Evolutionary conservation across 2,329 filamentous ascomycete species (phyloP), one percentile per base, ranked within the genome.

Genomic region (Chaetoscypha palmicola): DNA sequence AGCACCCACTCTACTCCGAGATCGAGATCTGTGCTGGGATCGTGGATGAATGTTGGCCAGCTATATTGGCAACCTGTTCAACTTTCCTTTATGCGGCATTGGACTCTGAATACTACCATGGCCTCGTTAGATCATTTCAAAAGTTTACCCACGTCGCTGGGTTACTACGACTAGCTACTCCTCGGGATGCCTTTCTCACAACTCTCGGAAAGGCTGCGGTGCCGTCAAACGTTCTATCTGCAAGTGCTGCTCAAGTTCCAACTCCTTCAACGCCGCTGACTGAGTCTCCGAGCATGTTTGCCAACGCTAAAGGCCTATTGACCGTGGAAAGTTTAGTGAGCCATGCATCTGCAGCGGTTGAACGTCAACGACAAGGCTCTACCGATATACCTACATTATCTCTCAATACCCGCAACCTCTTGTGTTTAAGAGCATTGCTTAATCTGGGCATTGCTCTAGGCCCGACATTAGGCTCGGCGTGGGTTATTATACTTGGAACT

Each of bases 141-240:
- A 89, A 94, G 52, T 86, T 98, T 58, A 86, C 92, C 1, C 94
- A 98, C 61, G 91, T 97, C 2, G 88, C 92, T 30, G 94, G 92
- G 4, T 71, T 98, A 36, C 67, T 98, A 7, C 81, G 90, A 50
- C 75, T 97, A 8, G 71, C 76, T 10, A 96, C 91, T 0, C 90
- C 92, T 0, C 76, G 92, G 52, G 92, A 98, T 70, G 92, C 92
- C 0, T 94, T 98, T 58, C 71, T 98, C 24, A 97, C 92, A 0
- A 96, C 91, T 0, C 69, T 98, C 2, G 89, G 88, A 0, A 98
- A 98, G 66, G 83, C 90, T 33, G 89, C 92, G 5, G 86, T 97
- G 2, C 92, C 92, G 2, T 79, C 88, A 0, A 91, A 94, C 54
- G 72, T 83, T 1, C 69, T 83, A 32, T 79, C 76, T 12, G 76